phyloP scores from a whole-genome alignment of 257 asterid genomes.

The Datura wrightii region DNA sequence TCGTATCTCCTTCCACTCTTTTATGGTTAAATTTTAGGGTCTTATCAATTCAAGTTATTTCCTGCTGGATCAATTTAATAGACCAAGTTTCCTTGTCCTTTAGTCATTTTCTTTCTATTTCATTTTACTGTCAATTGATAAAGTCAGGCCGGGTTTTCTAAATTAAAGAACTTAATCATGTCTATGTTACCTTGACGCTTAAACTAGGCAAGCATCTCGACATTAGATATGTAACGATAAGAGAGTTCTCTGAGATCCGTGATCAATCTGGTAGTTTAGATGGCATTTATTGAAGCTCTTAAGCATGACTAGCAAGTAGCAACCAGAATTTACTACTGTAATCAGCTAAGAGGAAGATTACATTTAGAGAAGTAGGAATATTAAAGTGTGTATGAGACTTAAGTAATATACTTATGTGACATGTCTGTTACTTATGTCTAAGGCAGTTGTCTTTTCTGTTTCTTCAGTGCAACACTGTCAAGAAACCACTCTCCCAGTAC shows the following conservation, averaged over 20 bases:
- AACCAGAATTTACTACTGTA: background rate
- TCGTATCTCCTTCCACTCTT: background rate
- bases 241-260: background rate
- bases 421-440: background rate
- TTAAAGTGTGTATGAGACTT: background rate
- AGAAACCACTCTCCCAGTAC: background rate
- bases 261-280: background rate
- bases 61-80: background rate
- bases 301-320: background rate
- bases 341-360: background rate
- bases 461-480: background rate
- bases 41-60: constrained; percentile 7
- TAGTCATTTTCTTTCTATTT: background rate
- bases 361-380: background rate
- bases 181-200: background rate
- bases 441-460: background rate
- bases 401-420: background rate
- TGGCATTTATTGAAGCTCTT: background rate
- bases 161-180: constrained; percentile 3
- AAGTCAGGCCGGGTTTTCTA: background rate
- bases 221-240: background rate
- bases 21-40: background rate
- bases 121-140: background rate
- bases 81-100: background rate
- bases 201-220: background rate